Conservation (phyloP, 371 early-diverging fungal genomes). For the Mucor plumbeus region DNA sequence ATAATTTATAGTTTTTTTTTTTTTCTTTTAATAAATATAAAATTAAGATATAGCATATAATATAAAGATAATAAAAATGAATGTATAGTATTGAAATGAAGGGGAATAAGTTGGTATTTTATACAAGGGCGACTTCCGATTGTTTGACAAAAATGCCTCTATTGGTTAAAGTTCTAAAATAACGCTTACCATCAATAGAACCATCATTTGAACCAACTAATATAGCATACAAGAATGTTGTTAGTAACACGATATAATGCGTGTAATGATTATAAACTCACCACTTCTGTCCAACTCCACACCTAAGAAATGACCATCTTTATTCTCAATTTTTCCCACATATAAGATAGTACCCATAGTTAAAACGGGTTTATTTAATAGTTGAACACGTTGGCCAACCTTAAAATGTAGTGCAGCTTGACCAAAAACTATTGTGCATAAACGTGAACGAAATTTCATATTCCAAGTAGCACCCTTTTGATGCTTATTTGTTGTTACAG, state of each 20-base stretch:
- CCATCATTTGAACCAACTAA: conserved; percentile 48
- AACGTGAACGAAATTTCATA: conserved; percentile 13
- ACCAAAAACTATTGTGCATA: conserved; percentile 18
- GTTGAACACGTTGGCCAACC: conserved; percentile 31
- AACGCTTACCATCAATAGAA: conserved; percentile 35
- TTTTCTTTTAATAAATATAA: no score
- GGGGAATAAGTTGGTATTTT: background rate
- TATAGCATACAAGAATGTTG: background rate
- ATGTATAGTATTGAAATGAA: background rate
- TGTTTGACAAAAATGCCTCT: conserved; percentile 26
- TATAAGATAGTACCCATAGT: conserved; percentile 35
- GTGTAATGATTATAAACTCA: conserved; percentile 4
- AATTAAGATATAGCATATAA: no score
- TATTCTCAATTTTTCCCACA: conserved; percentile 24
- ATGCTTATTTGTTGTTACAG: background rate
- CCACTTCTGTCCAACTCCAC: conserved; percentile 36
- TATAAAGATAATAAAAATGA: background rate
- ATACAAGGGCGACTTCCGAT: conserved; percentile 13
- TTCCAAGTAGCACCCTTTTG: conserved; percentile 2
- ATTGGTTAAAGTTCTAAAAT: conserved; percentile 27
- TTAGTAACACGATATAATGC: background rate
- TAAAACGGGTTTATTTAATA: conserved; percentile 32
- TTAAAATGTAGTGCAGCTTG: conserved; percentile 20
- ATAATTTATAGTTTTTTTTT: no score
- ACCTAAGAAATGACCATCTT: conserved; percentile 22